Evolutionary conservation across 345 rosid genomes (phyloP).

Genomic region (Salix koriyanagi): DNA sequence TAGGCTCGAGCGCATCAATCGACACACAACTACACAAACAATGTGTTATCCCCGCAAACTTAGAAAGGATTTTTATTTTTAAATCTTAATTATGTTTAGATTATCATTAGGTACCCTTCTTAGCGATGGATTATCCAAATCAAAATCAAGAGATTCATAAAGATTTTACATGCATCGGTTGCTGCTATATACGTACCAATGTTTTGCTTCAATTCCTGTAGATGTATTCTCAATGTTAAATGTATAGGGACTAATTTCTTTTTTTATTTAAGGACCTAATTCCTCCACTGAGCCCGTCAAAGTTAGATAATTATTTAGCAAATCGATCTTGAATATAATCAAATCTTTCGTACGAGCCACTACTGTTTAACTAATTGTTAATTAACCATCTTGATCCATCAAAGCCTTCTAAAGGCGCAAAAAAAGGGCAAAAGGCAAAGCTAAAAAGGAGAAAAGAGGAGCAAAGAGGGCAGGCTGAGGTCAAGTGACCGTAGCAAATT

Average conservation of each 20-base stretch:
- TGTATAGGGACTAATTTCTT: not conserved
- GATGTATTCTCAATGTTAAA: not conserved
- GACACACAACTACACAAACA: no score
- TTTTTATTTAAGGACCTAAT: not conserved
- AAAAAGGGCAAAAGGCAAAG: slow-evolving; percentile 18
- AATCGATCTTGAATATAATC: not conserved
- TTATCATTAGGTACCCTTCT: no score
- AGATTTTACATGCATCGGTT: no score
- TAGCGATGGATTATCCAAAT: no score
- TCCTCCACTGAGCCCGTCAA: not conserved
- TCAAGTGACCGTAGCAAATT: slow-evolving; percentile 30
- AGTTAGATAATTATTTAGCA: not conserved
- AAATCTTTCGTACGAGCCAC: not conserved
- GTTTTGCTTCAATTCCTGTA: no score
- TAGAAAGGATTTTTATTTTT: no score
- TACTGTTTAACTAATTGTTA: not conserved
- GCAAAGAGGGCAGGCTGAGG: not conserved
- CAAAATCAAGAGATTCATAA: no score
- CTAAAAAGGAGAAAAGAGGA: slow-evolving; percentile 12
- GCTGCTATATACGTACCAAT: no score
- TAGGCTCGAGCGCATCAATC: no score
- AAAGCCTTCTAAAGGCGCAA: slow-evolving; percentile 17
- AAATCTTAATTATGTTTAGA: no score
- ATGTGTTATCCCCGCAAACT: no score
- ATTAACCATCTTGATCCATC: slow-evolving; percentile 19